A percentile compares a stretch with the other conserved stretches of the same genome.
Evolutionary conservation across 176 grass and related monocot species (phyloP).

Genomic region (Zea luxurians): DNA sequence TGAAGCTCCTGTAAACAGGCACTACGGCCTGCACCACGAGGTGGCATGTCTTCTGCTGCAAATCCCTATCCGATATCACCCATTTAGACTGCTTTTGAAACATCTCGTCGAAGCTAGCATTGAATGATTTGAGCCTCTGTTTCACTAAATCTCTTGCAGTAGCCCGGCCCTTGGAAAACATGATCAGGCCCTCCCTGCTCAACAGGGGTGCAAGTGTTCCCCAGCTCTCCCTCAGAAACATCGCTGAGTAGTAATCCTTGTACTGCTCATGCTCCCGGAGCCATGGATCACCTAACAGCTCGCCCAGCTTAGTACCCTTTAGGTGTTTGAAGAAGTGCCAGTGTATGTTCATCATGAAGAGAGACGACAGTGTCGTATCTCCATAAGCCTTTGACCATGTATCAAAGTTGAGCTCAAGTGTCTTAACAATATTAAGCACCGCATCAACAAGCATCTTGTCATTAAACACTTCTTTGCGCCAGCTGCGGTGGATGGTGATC

Average conservation of each 20-base stretch:
- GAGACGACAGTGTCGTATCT: conserved; percentile 39
- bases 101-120: conserved; percentile 78
- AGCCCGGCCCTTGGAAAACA: conserved; percentile 85
- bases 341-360: conserved; percentile 77
- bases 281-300: conserved; percentile 62
- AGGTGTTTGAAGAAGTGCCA: conserved; percentile 88
- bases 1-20: conserved; percentile 92
- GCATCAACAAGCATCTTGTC: conserved; percentile 61
- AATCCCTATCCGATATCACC: conserved; percentile 74
- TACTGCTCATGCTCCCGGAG: conserved; percentile 85
- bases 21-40: conserved; percentile 79
- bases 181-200: conserved; percentile 86
- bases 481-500: conserved; percentile 74
- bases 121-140: conserved; percentile 84
- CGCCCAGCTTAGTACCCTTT: conserved; percentile 70
- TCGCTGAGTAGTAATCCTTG: conserved; percentile 68
- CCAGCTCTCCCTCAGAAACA: conserved; percentile 89
- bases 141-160: conserved; percentile 90
- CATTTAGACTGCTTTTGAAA: conserved; percentile 79
- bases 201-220: conserved; percentile 68
- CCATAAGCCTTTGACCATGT: conserved; percentile 68
- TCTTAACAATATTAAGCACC: conserved; percentile 53
- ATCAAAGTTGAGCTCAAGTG: conserved; percentile 66
- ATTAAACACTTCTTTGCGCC: conserved; percentile 62
- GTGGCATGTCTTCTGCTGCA: conserved; percentile 78